A percentile compares a stretch with the other conserved stretches of the same genome.
phyloP scores from a whole-genome alignment of 352 stramenopile genomes.

The Globisporangium cylindrosporum region DNA sequence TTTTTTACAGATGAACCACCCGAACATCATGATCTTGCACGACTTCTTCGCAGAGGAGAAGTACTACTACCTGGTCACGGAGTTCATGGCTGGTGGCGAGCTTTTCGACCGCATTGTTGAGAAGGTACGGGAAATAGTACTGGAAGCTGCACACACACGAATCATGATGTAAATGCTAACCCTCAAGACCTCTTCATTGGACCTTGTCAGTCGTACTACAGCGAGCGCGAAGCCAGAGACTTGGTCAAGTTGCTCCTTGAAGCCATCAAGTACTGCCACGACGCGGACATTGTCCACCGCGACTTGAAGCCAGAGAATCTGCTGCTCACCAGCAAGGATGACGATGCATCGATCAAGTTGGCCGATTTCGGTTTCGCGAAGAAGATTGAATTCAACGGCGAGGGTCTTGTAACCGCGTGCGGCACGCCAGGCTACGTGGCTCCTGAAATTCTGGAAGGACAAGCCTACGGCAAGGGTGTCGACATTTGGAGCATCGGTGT shows the following conservation, averaged over 20 bases:
- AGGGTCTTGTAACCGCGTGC: conserved; percentile 73
- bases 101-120: conserved; percentile 87
- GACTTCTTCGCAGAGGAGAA: conserved; percentile 93
- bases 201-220: conserved; percentile 80
- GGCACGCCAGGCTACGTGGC: conserved; percentile 83
- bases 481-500: conserved; percentile 92
- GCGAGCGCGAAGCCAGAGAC: conserved; percentile 84
- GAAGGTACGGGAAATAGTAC: conserved; percentile 44
- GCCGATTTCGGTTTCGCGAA: conserved; percentile 87
- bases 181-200: not conserved
- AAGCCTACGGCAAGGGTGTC: conserved; percentile 76
- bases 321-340: conserved; percentile 72
- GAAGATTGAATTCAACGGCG: conserved; percentile 73
- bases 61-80: conserved; percentile 97
- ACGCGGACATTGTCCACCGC: conserved; percentile 80
- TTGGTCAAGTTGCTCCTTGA: conserved; percentile 83
- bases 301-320: conserved; percentile 87
- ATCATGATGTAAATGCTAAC: not conserved
- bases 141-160: not conserved
- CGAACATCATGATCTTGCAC: conserved; percentile 91
- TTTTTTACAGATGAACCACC: conserved; percentile 79
- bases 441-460: conserved; percentile 78
- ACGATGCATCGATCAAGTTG: conserved; percentile 85
- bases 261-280: conserved; percentile 88
- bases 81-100: conserved; percentile 94